These are phyloP conservation scores for Starmerella geochares DNA, from an alignment of 805 yeast genomes.

Conservation along the genomic window DNA sequence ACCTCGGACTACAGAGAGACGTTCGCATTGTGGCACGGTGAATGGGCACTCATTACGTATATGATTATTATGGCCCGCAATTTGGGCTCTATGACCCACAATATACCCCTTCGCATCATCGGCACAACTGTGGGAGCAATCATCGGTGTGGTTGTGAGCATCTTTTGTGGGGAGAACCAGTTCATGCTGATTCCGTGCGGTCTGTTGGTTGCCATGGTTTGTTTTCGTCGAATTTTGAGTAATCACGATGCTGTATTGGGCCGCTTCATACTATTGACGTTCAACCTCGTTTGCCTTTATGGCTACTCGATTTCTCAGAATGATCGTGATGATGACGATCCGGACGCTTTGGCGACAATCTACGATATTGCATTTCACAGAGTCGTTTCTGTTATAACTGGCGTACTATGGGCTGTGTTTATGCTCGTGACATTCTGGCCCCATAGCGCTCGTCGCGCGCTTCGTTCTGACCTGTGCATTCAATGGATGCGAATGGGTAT, in stretches of 20 bases:
- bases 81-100: conserved; percentile 73
- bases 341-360: conserved; percentile 63
- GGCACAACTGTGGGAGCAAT: conserved; percentile 70
- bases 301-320: conserved; percentile 57
- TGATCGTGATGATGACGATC: conserved; percentile 40
- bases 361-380: conserved; percentile 73
- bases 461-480: conserved; percentile 54
- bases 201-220: conserved; percentile 33
- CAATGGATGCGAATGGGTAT: conserved; percentile 75
- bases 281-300: conserved; percentile 67
- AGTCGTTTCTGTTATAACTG: conserved; percentile 58
- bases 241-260: conserved; percentile 35
- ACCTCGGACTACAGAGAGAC: conserved; percentile 42
- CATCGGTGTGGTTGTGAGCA: conserved; percentile 45
- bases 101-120: conserved; percentile 41
- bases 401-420: conserved; percentile 66
- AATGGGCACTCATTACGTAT: conserved; percentile 76
- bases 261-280: conserved; percentile 58
- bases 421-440: conserved; percentile 61
- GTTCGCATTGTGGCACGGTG: conserved; percentile 63
- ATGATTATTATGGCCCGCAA: conserved; percentile 78
- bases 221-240: conserved; percentile 47
- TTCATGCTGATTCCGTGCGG: conserved; percentile 44
- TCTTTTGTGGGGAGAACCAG: conserved; percentile 38
- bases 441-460: conserved; percentile 59